These are phyloP conservation scores for Sporothrix inflata DNA, from an alignment of 2,329 filamentous ascomycete genomes.

Conservation along the genomic window DNA sequence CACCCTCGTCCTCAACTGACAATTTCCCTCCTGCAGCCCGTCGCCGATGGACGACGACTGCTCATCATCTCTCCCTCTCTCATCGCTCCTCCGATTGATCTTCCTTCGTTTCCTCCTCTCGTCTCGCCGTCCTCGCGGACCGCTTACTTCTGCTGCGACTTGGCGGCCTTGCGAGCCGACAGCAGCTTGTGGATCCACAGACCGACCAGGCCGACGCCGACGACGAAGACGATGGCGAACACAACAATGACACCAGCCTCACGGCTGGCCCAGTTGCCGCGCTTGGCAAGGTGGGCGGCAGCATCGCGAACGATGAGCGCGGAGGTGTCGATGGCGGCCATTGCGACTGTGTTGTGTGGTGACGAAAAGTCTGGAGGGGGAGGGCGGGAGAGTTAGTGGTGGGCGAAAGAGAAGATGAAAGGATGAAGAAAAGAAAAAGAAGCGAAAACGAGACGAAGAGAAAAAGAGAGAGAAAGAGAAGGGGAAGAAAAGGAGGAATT, in stretches of 20 bases:
- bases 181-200: slow-evolving; percentile 50
- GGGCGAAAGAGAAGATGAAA: slow-evolving; percentile 16
- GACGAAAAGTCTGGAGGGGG: slow-evolving; percentile 8
- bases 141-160: slow-evolving; percentile 29
- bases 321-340: slow-evolving; percentile 42
- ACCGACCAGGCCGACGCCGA: slow-evolving; percentile 53
- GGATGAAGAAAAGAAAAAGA: background rate
- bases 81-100: background rate
- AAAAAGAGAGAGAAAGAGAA: background rate
- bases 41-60: background rate
- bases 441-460: background rate
- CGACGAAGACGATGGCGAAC: slow-evolving; percentile 62
- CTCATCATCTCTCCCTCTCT: background rate
- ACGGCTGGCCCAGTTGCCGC: slow-evolving; percentile 60
- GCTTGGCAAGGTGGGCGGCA: slow-evolving; percentile 52
- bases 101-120: background rate
- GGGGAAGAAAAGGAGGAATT: background rate
- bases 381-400: slow-evolving; percentile 24
- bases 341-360: slow-evolving; percentile 36
- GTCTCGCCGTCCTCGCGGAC: background rate
- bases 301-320: slow-evolving; percentile 41
- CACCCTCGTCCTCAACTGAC: slow-evolving; percentile 12
- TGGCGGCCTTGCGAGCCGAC: slow-evolving; percentile 38
- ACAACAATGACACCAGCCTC: slow-evolving; percentile 66
- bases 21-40: background rate